Evolutionary conservation across 2,329 filamentous ascomycete species (phyloP).

Genomic region (Xylaria polymorpha): DNA sequence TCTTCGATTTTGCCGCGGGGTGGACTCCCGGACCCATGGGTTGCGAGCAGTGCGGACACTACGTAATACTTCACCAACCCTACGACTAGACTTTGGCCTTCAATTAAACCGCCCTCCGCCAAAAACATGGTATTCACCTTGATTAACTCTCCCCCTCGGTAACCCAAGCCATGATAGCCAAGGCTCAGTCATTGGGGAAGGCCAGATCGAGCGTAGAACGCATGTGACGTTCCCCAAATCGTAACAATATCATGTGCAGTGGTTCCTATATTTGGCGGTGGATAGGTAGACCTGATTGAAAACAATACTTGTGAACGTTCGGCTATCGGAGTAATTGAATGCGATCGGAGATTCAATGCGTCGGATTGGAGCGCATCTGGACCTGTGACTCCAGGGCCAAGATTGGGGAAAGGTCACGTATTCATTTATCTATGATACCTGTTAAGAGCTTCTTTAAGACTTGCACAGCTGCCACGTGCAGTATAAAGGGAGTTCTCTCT

Average conservation of each 20-base stretch:
- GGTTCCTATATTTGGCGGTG: background rate
- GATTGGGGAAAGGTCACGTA: background rate
- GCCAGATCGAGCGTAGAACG: background rate
- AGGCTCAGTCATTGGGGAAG: background rate
- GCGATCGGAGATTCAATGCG: background rate
- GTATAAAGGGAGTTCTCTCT: background rate
- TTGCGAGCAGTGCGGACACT: background rate
- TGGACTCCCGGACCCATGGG: background rate
- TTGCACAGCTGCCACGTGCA: background rate
- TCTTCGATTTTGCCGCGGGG: slow-evolving; percentile 26
- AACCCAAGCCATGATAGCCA: background rate
- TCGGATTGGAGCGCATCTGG: slow-evolving; percentile 27
- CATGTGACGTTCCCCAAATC: slow-evolving; percentile 4
- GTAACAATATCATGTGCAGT: background rate
- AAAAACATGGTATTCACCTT: background rate
- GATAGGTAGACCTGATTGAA: background rate
- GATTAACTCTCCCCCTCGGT: background rate
- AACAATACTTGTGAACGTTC: background rate
- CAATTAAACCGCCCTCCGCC: too few relatives aligned
- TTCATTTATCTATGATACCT: background rate
- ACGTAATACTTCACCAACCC: background rate
- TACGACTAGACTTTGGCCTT: background rate
- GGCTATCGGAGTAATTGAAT: slow-evolving; percentile 8
- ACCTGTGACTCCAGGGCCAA: slow-evolving; percentile 9
- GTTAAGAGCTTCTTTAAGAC: background rate